phyloP scores from a whole-genome alignment of 2,329 filamentous ascomycete species.

The Alternaria sp. region DNA sequence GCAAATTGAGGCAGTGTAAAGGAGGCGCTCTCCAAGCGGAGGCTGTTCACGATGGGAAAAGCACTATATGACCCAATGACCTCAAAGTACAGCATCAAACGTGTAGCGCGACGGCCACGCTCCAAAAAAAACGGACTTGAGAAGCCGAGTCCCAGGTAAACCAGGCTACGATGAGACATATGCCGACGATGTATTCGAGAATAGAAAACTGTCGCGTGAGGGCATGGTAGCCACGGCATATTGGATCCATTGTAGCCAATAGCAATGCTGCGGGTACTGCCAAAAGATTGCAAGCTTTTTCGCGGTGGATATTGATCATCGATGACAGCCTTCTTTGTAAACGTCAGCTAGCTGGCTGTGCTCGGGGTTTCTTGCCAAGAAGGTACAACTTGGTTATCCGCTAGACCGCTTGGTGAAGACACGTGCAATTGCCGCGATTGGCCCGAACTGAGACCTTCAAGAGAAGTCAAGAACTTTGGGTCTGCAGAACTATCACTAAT shows the following conservation, averaged over 20 bases:
- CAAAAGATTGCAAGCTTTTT: neutral
- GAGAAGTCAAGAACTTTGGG: slow-evolving; percentile 26
- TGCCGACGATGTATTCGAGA: slow-evolving; percentile 6
- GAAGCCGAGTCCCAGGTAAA: neutral
- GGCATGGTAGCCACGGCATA: neutral
- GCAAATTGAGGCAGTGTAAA: slow-evolving; percentile 27
- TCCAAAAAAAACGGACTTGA: neutral
- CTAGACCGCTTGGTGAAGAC: slow-evolving; percentile 33
- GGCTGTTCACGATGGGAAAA: slow-evolving; percentile 14
- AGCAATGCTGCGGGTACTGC: neutral
- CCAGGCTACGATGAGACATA: slow-evolving; percentile 2
- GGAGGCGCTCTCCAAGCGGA: slow-evolving; percentile 13
- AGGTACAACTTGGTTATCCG: slow-evolving; percentile 24
- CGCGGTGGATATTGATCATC: neutral
- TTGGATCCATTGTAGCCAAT: slow-evolving; percentile 13
- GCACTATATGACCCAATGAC: slow-evolving; percentile 6
- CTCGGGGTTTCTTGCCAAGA: slow-evolving; percentile 31
- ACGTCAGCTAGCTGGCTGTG: slow-evolving; percentile 42
- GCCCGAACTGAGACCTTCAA: slow-evolving; percentile 23
- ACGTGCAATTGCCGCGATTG: slow-evolving; percentile 25
- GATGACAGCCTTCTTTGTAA: slow-evolving; percentile 18
- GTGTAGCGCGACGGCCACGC: slow-evolving; percentile 6
- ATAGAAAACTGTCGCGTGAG: slow-evolving; percentile 32
- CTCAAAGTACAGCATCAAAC: neutral
- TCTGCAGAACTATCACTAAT: slow-evolving; percentile 14